Evolutionary conservation across 345 rosid genomes (phyloP).

Genomic region (Raphanus sativus): DNA sequence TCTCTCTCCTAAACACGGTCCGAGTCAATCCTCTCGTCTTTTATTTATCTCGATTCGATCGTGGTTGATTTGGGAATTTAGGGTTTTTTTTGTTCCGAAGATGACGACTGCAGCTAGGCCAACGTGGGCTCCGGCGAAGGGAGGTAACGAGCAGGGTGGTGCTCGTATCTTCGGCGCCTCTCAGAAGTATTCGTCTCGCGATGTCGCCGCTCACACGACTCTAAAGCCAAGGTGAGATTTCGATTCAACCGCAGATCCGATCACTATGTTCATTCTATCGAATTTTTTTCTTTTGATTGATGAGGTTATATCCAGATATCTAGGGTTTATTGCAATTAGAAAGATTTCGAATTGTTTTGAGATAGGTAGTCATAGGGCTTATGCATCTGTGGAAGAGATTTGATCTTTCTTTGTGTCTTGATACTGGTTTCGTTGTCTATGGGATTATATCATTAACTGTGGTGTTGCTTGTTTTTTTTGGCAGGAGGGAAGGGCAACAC

Average conservation of each 20-base stretch:
- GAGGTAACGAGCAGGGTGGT: slow-evolving; percentile 98
- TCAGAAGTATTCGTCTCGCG: slow-evolving; percentile 94
- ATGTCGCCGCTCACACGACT: slow-evolving; percentile 84
- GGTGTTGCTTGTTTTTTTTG: slow-evolving; percentile 16
- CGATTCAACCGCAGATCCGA: neutral
- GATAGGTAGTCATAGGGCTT: neutral
- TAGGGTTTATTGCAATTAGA: slow-evolving; percentile 26
- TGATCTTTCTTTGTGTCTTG: no score
- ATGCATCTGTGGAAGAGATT: neutral
- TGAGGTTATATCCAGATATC: neutral
- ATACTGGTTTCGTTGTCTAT: neutral
- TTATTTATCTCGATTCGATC: slow-evolving; percentile 17
- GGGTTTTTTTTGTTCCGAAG: slow-evolving; percentile 12
- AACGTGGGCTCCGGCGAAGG: slow-evolving; percentile 99
- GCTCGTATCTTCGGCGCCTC: slow-evolving; percentile 97
- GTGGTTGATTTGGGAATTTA: slow-evolving; percentile 18
- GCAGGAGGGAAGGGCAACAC: slow-evolving; percentile 91
- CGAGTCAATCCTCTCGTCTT: slow-evolving; percentile 2
- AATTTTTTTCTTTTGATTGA: slow-evolving; percentile 10
- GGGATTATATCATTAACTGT: neutral
- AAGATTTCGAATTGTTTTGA: neutral
- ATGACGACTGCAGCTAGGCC: slow-evolving; percentile 99
- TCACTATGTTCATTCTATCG: slow-evolving; percentile 9
- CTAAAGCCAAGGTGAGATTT: slow-evolving; percentile 73
- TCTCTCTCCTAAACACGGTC: slow-evolving; percentile 7